Conservation (phyloP, 1,284 basidiomycete species). For the Paramarasmius palmivorus region DNA sequence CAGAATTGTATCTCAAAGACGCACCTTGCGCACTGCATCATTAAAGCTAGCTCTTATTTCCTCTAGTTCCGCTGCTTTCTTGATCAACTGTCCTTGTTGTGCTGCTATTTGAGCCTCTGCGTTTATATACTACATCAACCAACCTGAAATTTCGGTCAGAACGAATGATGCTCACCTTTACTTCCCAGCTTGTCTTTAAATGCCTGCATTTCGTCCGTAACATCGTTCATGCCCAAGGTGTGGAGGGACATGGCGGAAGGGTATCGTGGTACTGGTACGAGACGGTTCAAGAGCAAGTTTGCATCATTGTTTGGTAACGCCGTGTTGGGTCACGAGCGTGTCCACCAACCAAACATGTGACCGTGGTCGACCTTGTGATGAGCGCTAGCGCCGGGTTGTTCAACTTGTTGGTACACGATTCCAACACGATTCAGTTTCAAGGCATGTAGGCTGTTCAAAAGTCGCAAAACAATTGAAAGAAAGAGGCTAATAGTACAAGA, state of each 20-base stretch:
- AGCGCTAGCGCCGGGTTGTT: no score
- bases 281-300: neutral
- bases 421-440: no score
- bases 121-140: no score
- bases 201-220: constrained; percentile 57
- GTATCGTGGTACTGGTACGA: neutral
- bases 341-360: neutral
- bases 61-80: constrained; percentile 52
- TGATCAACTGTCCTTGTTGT: constrained; percentile 54
- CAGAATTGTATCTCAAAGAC: constrained; percentile 11
- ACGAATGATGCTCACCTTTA: no score
- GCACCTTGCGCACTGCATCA: constrained; percentile 63
- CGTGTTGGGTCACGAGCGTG: no score
- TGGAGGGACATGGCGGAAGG: constrained; percentile 50
- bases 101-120: constrained; percentile 60
- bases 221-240: constrained; percentile 59
- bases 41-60: constrained; percentile 53
- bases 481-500: neutral
- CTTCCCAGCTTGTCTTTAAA: constrained; percentile 61
- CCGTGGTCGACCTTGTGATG: neutral
- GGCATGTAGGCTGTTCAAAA: no score
- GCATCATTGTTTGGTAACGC: no score
- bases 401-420: no score
- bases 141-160: no score
- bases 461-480: no score